phyloP scores from a whole-genome alignment of 805 yeast genomes.

The Maudiozyma barnettii region DNA sequence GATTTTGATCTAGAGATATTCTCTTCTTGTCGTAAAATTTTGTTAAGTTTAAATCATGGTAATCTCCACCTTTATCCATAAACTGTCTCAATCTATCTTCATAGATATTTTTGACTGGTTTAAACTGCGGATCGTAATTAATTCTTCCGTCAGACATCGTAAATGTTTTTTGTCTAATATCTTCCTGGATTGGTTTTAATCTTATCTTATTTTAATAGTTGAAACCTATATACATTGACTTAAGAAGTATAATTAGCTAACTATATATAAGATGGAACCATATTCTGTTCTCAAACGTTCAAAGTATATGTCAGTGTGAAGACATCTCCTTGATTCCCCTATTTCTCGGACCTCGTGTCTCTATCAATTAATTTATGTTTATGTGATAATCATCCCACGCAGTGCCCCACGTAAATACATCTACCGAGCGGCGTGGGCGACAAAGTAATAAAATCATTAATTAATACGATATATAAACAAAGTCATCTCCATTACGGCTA shows the following conservation, averaged over 20 bases:
- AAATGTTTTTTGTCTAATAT: background rate
- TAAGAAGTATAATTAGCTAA: too few relatives aligned
- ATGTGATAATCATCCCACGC: too few relatives aligned
- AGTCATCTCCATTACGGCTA: too few relatives aligned
- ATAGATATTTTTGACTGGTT: conserved; percentile 55
- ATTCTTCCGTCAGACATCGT: conserved; percentile 13
- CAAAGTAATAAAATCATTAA: too few relatives aligned
- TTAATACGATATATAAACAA: too few relatives aligned
- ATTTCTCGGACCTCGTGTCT: background rate
- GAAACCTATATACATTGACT: too few relatives aligned
- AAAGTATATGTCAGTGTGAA: background rate
- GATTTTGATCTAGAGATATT: conserved; percentile 32
- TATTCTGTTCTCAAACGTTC: background rate
- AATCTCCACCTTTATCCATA: conserved; percentile 66
- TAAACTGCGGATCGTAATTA: conserved; percentile 43
- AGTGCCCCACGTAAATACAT: too few relatives aligned
- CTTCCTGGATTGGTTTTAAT: background rate
- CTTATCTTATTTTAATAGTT: too few relatives aligned
- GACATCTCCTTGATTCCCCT: background rate
- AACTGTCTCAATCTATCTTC: conserved; percentile 52
- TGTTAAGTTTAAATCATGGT: conserved; percentile 62
- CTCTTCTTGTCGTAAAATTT: conserved; percentile 63
- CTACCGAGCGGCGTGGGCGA: too few relatives aligned
- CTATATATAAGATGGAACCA: too few relatives aligned
- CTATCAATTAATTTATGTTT: too few relatives aligned